A percentile compares a stretch with the other conserved stretches of the same genome.
Conservation (phyloP, 2,329 filamentous ascomycete species). For the Claviceps sorghi region DNA sequence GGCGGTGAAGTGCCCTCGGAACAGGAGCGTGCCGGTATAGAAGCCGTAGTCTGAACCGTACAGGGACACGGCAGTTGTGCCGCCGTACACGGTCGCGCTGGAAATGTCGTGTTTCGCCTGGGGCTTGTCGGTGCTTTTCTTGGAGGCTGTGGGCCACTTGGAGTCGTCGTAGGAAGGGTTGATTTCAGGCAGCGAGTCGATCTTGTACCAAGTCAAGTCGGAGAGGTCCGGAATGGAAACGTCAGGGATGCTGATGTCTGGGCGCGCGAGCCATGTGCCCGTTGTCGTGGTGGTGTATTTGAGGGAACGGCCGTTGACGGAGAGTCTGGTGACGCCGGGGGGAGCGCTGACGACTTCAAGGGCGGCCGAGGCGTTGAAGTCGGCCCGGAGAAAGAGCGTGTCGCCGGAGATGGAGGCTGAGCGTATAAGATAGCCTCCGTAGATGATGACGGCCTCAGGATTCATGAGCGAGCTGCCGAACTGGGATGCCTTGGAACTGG, state of each 20-base stretch:
- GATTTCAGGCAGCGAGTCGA: conserved; percentile 60
- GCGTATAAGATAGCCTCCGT: conserved; percentile 50
- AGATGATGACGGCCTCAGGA: conserved; percentile 38
- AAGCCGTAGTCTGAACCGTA: conserved; percentile 63
- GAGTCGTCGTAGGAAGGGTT: conserved; percentile 50
- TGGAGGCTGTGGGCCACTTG: conserved; percentile 33
- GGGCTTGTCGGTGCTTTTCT: conserved; percentile 11
- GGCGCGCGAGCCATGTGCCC: conserved; percentile 34
- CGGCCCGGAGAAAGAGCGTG: conserved; percentile 50
- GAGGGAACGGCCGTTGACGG: conserved; percentile 25
- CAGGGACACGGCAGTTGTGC: conserved; percentile 51
- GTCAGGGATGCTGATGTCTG: conserved; percentile 36
- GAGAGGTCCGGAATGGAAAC: conserved; percentile 28
- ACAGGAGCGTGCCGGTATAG: conserved; percentile 53
- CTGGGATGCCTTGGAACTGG: conserved; percentile 15
- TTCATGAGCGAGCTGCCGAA: conserved; percentile 23
- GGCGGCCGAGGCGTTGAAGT: conserved; percentile 48
- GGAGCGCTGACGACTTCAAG: conserved; percentile 56
- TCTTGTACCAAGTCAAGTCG: conserved; percentile 49
- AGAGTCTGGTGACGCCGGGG: conserved; percentile 27
- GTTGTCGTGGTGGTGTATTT: conserved; percentile 22
- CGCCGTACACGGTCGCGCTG: conserved; percentile 41
- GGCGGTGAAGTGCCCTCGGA: conserved; percentile 54
- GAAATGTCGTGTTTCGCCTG: conserved; percentile 41
- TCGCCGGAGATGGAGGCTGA: conserved; percentile 39